phyloP scores from a whole-genome alignment of 441 rosid genomes.

The Jatropha multifida region DNA sequence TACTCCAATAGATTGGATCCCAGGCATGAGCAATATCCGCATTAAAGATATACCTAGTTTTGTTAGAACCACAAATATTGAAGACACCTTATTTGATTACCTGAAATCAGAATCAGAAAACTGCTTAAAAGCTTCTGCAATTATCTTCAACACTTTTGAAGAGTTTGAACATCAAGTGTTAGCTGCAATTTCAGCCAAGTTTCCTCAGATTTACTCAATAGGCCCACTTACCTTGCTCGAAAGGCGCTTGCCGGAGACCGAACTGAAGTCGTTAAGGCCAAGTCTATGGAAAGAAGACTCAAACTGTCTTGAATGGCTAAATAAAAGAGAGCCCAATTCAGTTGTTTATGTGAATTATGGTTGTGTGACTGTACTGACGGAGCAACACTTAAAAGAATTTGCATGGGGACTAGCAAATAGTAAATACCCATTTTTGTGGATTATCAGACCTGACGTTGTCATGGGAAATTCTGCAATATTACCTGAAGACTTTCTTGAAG shows the following conservation, averaged over 20 bases:
- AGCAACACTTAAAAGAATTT: conserved; percentile 33
- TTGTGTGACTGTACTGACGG: conserved; percentile 27
- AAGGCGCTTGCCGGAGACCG: neutral
- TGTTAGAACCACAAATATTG: conserved; percentile 28
- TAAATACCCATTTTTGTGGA: conserved; percentile 36
- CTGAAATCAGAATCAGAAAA: conserved; percentile 25
- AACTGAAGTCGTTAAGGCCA: conserved; percentile 8
- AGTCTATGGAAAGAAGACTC: conserved; percentile 32
- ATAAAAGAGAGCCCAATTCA: conserved; percentile 10
- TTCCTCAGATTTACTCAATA: conserved; percentile 21
- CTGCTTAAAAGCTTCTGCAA: conserved; percentile 27
- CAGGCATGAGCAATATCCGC: conserved; percentile 41
- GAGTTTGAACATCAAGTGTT: conserved; percentile 28
- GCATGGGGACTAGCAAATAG: conserved; percentile 29
- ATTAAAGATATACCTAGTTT: conserved; percentile 41
- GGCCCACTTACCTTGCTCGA: conserved; percentile 33
- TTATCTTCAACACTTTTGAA: conserved; percentile 39
- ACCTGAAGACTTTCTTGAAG: conserved; percentile 23
- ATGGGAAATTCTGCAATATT: conserved; percentile 26
- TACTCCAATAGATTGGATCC: conserved; percentile 39
- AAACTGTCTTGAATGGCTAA: conserved; percentile 31
- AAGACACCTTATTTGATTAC: conserved; percentile 28
- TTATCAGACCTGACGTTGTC: conserved; percentile 33
- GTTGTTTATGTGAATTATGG: conserved; percentile 27
- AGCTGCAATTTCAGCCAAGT: conserved; percentile 17